A percentile compares a stretch with the other conserved stretches of the same genome.
These are phyloP conservation scores for Penicillium antarcticum DNA, from an alignment of 495 filamentous ascomycete genomes.

Conservation along the genomic window DNA sequence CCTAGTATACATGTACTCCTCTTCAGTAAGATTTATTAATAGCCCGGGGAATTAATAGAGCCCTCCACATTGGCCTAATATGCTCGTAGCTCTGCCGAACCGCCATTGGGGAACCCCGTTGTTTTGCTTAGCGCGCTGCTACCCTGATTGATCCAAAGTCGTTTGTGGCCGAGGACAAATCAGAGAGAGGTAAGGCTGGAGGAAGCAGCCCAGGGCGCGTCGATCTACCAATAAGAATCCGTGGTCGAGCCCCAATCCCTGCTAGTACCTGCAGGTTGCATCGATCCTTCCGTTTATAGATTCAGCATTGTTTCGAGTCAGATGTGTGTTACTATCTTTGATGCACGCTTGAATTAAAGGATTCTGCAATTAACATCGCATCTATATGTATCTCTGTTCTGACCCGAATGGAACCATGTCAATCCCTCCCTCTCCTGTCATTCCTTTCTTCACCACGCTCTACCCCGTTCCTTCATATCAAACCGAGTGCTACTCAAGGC, in stretches of 20 bases:
- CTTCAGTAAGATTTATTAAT: constrained; percentile 20
- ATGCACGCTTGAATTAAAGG: constrained; percentile 3
- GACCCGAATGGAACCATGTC: constrained; percentile 11
- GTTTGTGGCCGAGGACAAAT: constrained; percentile 17
- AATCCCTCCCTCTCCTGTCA: constrained; percentile 6
- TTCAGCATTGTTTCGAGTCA: constrained; percentile 20
- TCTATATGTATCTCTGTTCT: constrained; percentile 23
- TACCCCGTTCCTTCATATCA: constrained; percentile 2
- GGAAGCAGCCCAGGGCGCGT: constrained; percentile 15
- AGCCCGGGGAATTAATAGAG: constrained; percentile 19
- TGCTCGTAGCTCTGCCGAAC: constrained; percentile 5
- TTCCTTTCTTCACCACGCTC: constrained; percentile 12
- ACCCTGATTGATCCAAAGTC: constrained; percentile 20
- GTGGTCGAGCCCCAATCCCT: constrained; percentile 13
- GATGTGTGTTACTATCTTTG: constrained; percentile 28
- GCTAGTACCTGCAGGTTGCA: constrained; percentile 29
- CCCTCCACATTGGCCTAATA: background rate
- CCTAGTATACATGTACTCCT: constrained; percentile 10
- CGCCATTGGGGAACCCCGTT: constrained; percentile 15
- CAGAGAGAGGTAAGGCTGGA: constrained; percentile 11
- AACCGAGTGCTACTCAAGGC: constrained; percentile 17
- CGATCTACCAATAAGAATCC: constrained; percentile 15
- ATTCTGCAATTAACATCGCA: constrained; percentile 9
- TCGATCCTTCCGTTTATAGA: constrained; percentile 24
- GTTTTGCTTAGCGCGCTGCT: constrained; percentile 30